These are phyloP conservation scores for Talaromyces islandicus DNA, from an alignment of 2,329 filamentous ascomycete species.

Conservation along the genomic window DNA sequence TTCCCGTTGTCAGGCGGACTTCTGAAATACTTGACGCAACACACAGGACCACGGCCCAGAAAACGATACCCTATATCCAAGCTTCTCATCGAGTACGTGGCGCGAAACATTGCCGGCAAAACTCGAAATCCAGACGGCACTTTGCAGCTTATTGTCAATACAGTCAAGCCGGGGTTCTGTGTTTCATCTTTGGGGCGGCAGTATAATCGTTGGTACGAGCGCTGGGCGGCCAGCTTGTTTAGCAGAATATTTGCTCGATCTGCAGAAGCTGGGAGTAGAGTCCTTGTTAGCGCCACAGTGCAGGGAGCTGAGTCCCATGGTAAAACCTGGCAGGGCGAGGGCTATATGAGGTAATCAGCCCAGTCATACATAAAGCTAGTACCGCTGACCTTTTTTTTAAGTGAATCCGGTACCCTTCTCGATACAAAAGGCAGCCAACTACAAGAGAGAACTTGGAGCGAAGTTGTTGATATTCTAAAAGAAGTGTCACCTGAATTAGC, in stretches of 20 bases:
- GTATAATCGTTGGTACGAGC: slow-evolving; percentile 28
- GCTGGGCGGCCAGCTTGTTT: slow-evolving; percentile 27
- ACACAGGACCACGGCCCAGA: slow-evolving; percentile 16
- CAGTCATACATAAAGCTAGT: neutral
- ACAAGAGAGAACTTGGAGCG: slow-evolving; percentile 35
- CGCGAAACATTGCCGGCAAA: slow-evolving; percentile 31
- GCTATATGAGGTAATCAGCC: slow-evolving; percentile 22
- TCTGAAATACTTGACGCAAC: slow-evolving; percentile 31
- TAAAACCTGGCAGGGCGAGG: slow-evolving; percentile 8
- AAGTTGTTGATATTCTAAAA: slow-evolving; percentile 31
- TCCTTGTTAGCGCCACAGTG: slow-evolving; percentile 36
- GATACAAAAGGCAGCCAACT: slow-evolving; percentile 29
- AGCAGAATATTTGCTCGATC: slow-evolving; percentile 36
- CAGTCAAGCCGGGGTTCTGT: slow-evolving; percentile 41
- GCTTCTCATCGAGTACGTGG: slow-evolving; percentile 36
- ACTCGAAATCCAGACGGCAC: slow-evolving; percentile 27
- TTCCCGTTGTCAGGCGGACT: slow-evolving; percentile 19
- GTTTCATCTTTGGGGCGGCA: slow-evolving; percentile 37
- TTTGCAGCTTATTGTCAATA: slow-evolving; percentile 38
- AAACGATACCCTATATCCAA: slow-evolving; percentile 39
- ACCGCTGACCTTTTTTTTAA: neutral
- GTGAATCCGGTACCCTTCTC: slow-evolving; percentile 22
- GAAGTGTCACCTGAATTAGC: slow-evolving; percentile 18
- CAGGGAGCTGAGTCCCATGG: slow-evolving; percentile 40
- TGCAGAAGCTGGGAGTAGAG: slow-evolving; percentile 39